Evolutionary conservation across 2,329 filamentous ascomycete genomes (phyloP), one percentile per base, ranked within the genome.

Genomic region (Trichoderma cornu-damae): DNA sequence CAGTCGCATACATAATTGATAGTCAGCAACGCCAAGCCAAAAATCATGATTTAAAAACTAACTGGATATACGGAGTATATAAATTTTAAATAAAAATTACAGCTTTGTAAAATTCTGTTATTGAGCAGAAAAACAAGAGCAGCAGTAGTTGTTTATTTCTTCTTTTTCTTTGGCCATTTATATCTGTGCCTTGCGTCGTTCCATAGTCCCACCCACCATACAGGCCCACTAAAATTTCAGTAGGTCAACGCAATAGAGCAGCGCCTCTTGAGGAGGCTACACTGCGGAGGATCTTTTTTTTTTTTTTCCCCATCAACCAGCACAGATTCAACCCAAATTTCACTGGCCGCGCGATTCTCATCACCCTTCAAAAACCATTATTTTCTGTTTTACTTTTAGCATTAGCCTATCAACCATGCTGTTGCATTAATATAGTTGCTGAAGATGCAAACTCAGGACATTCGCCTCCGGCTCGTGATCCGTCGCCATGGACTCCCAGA

Each of bases 401-500:
- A 12, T n/a, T 37, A 22, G 18, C 12, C 18, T 24, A 28, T 26
- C 12, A 35, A 42, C 34, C 54, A 57, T 57, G 54, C 38, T 14
- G 26, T 12, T 51, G 54, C 20, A 28, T 37, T 44, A 20, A 48
- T 8, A 12, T 22, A 14, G 30, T n/a, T 22, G 11, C 20, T 32
- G 3, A 51, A 28, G 2, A 57, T 57, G 54, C 54, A 50, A 28
- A 61, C 65, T 38, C 65, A 67, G 55, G 66, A 67, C 50, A 71
- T 94, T 79, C 88, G 90, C 66, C 80, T 95, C 60, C 86, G 87
- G 62, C 75, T 95, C 47, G 77, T 83, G 34, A 82, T 95, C 54
- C 83, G 84, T 61, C 86, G 90, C 58, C 83, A 93, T 71, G 82
- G 80, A 42, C 78, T 94, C 22, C 90, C 90, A 6, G 81, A 88